Conservation (phyloP, 2,329 filamentous ascomycete species). For the Aureobasidium zeae region DNA sequence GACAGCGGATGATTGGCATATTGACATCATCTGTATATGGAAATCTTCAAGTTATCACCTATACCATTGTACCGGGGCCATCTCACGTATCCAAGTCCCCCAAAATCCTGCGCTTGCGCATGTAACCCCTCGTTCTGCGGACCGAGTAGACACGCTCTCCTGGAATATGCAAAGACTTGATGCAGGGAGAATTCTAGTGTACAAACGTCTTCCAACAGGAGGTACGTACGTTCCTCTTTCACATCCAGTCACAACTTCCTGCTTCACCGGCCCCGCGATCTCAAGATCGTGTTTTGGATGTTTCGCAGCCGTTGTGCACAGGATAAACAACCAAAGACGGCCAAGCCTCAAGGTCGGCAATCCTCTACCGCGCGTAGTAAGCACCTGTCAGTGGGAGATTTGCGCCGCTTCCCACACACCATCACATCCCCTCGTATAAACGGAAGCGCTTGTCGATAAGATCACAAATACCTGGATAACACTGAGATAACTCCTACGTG, state of each 20-base stretch:
- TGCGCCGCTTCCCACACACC: slow-evolving; percentile 13
- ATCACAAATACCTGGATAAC: slow-evolving; percentile 9
- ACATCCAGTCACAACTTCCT: neutral
- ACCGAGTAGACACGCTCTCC: neutral
- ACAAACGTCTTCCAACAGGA: slow-evolving; percentile 12
- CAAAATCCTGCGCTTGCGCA: slow-evolving; percentile 4
- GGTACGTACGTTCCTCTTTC: neutral
- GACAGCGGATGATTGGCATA: slow-evolving; percentile 3
- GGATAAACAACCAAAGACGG: neutral
- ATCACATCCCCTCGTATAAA: neutral
- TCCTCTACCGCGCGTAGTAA: neutral
- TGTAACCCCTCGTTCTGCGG: slow-evolving; percentile 11
- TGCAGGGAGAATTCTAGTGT: slow-evolving; percentile 14
- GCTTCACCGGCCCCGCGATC: neutral
- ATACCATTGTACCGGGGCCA: neutral
- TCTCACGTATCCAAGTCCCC: slow-evolving; percentile 4
- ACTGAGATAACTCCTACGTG: slow-evolving; percentile 3
- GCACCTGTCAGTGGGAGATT: slow-evolving; percentile 14
- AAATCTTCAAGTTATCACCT: neutral
- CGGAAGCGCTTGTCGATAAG: slow-evolving; percentile 12
- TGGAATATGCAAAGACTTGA: slow-evolving; percentile 4
- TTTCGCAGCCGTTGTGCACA: slow-evolving; percentile 2
- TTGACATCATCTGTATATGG: slow-evolving; percentile 9
- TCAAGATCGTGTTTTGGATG: neutral
- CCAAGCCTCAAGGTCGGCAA: neutral